Base-by-base conservation (phyloP, 169 alveolate species). In the Eimeria maxima region DNA sequence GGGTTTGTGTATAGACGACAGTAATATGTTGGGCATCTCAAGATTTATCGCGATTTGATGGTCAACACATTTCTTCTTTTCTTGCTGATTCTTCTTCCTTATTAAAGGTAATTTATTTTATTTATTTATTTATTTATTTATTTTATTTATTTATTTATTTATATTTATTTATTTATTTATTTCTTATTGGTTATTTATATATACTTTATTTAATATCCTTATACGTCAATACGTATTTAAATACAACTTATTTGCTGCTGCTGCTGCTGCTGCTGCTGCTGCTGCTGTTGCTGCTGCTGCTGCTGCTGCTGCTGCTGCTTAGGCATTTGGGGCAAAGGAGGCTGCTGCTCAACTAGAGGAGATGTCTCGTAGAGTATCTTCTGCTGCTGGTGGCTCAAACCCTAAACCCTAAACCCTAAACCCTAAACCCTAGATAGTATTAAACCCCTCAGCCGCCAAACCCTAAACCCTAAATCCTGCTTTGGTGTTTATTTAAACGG, bases 21-120 rank as follows among this genome's bases (percentile, higher is more conserved):
- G 91, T 91, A n/a, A 76, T 76, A 24, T 73, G 80, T 80, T 90
- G 95, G 95, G 95, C 95, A 13, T 67, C 95, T 7, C 95, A 89
- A n/a, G 95, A 90, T 22, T 76, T 90, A 63, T 33, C 95, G 24
- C 69, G n/a, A 13, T 65, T 89, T 42, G 95, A 74, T n/a, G 27
- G 24, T n/a, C 14, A 4, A 13, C 8, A 33, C 8, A 27, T n/a
- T 33, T n/a, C 8, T 4, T 10, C 38, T 3, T 33, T 73, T 33
- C 24, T 29, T 22, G 45, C 13, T 6, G 50, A 24, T 27, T 4
- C 53, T 18, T 44, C 83, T 14, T 10, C 44, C 24, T 42, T 73
- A 8, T 27, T 10, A 3, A 11, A 22, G 83, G 50, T 33, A 33
- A 73, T 18, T 4, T 16, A n/a, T n/a, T n/a, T n/a, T n/a, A n/a